phyloP scores from a whole-genome alignment of 371 early-diverging fungal species.

The Apophysomyces variabilis region DNA sequence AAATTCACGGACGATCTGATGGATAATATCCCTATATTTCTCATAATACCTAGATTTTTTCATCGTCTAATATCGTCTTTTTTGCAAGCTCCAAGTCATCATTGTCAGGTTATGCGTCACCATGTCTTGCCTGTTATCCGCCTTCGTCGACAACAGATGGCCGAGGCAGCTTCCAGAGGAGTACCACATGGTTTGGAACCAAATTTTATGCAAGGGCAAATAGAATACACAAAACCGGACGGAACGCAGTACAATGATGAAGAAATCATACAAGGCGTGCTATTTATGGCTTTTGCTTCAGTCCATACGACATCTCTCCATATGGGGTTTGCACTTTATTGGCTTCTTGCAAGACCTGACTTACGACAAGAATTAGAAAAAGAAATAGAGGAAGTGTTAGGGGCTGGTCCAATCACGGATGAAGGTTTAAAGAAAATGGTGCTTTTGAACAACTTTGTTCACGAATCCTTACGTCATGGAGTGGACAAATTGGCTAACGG shows the following conservation, averaged over 20 bases:
- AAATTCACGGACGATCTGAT: conserved; percentile 40
- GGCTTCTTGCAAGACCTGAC: conserved; percentile 45
- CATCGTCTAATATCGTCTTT: conserved; percentile 32
- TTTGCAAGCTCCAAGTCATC: conserved; percentile 24
- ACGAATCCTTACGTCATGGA: conserved; percentile 41
- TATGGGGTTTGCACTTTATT: conserved; percentile 31
- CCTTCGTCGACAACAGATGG: conserved; percentile 17
- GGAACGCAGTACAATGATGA: conserved; percentile 21
- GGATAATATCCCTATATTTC: conserved; percentile 25
- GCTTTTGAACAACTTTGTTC: conserved; percentile 39
- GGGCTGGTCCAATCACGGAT: conserved; percentile 27
- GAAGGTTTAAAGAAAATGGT: conserved; percentile 35
- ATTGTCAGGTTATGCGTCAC: conserved; percentile 32
- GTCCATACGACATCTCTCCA: conserved; percentile 43
- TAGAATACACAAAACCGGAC: conserved; percentile 26
- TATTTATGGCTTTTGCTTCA: conserved; percentile 47
- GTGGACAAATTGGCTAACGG: conserved; percentile 33
- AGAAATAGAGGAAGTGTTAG: conserved; percentile 36
- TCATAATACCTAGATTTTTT: conserved; percentile 22
- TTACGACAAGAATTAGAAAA: conserved; percentile 21
- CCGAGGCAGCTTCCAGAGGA: conserved; percentile 2
- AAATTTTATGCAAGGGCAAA: conserved; percentile 33
- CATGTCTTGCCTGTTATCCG: conserved; percentile 27
- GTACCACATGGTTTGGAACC: conserved; percentile 12
- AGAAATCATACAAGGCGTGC: conserved; percentile 26